Conservation (phyloP, 2,329 filamentous ascomycete genomes). For the Neoarthrinium moseri region DNA sequence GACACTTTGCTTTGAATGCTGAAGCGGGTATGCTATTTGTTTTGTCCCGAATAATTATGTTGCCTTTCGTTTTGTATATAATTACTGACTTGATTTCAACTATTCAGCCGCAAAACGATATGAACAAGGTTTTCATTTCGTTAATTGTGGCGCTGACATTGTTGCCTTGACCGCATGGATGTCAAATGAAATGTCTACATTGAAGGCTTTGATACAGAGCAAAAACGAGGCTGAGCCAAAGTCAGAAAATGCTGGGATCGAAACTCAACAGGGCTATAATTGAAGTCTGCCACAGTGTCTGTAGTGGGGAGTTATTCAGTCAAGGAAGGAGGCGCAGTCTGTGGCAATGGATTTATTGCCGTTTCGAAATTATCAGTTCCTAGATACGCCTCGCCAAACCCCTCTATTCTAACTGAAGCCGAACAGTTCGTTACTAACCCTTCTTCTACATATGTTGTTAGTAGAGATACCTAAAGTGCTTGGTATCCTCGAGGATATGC, state of each 20-base stretch:
- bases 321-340: no score
- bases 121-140: slow-evolving; percentile 31
- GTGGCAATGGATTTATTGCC: no score
- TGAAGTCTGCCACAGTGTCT: no score
- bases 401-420: background rate
- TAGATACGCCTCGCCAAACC: no score
- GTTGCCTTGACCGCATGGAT: slow-evolving; percentile 35
- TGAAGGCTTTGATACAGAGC: slow-evolving; percentile 16
- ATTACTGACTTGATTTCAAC: background rate
- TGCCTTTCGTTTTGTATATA: background rate
- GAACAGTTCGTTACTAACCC: background rate
- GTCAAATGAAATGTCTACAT: slow-evolving; percentile 28
- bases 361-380: background rate
- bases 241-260: background rate
- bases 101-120: slow-evolving; percentile 20
- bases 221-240: background rate
- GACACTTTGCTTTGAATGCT: slow-evolving; percentile 30
- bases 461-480: slow-evolving; percentile 6
- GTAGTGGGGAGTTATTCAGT: no score
- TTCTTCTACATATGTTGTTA: background rate
- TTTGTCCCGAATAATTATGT: no score
- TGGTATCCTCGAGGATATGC: background rate
- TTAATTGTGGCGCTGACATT: slow-evolving; percentile 36
- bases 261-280: background rate
- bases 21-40: slow-evolving; percentile 20